A percentile compares a stretch with the other conserved stretches of the same genome.
phyloP scores from a whole-genome alignment of 345 rosid genomes.

The Lagerstroemia speciosa region DNA sequence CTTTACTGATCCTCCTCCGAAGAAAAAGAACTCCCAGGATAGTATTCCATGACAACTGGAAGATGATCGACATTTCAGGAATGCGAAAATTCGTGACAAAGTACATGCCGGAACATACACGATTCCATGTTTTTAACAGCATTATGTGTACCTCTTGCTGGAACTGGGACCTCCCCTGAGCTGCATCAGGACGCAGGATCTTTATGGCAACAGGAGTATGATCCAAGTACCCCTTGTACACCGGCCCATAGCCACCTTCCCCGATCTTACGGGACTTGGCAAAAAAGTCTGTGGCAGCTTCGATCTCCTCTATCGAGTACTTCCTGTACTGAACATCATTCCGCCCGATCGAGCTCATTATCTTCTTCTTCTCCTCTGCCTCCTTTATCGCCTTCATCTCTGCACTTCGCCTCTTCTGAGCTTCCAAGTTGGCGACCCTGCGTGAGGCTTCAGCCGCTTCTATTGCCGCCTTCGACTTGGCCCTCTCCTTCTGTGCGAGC shows the following conservation, averaged over 20 bases:
- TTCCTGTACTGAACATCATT: conserved; percentile 61
- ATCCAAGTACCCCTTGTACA: conserved; percentile 63
- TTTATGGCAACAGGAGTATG: conserved; percentile 86
- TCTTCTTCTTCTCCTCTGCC: conserved; percentile 58
- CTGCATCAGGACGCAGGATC: conserved; percentile 77
- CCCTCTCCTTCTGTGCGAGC: conserved; percentile 70
- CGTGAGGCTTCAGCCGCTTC: conserved; percentile 85
- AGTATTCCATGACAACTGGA: background rate
- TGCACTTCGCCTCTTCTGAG: conserved; percentile 56
- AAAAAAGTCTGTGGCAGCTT: conserved; percentile 71
- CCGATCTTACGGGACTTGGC: conserved; percentile 56
- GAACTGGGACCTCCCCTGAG: conserved; percentile 89
- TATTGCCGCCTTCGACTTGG: conserved; percentile 69
- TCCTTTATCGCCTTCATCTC: conserved; percentile 74
- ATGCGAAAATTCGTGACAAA: too few relatives aligned
- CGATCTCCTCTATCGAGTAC: conserved; percentile 75
- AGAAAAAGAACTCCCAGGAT: background rate
- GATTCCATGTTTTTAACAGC: background rate
- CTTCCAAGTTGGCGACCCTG: conserved; percentile 69
- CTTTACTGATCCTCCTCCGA: background rate
- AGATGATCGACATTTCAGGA: too few relatives aligned
- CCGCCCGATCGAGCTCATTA: conserved; percentile 41
- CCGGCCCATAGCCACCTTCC: conserved; percentile 95
- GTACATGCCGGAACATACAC: background rate
- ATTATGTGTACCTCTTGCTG: conserved; percentile 66